Base-by-base conservation (phyloP, 208 protist species). In the Trypanosoma melophagium region DNA sequence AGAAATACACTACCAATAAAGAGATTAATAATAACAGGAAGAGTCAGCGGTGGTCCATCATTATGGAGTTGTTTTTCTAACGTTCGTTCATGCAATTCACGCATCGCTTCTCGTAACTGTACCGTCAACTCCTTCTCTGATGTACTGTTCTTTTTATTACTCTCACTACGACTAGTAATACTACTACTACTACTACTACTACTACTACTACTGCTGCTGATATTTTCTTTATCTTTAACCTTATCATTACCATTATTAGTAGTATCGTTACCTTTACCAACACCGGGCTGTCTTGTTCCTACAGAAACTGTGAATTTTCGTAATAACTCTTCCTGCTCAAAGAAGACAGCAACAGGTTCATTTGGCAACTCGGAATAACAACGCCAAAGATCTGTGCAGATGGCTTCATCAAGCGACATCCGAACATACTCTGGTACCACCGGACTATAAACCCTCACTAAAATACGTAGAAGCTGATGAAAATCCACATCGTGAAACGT, bases 381-480 rank as follows among this genome's bases (percentile, higher is more conserved):
- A 17, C 66, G 64, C 62, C 71, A 77, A 17, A 90, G 40, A 24
- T 86, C 84, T 22, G 25, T 61, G 13, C 59, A 61, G 19, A 84
- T 51, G 19, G 69, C 74, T 45, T 65, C 49, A 0, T 35, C 47
- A 17, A 80, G 70, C 7, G 68, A 56, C 47, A 57, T 59, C 4
- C 71, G 71, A 17, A 79, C 80, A 51, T 74, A 74, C 1, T 49
- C n/a, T 0, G 84, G 84, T 4, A 84, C 53, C 42, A 62, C 53
- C 9, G 57, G 59, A 47, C 81, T 78, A 22, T 80, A 57, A 8
- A 81, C 58, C 19, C 59, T 42, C 22, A 61, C 45, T 1, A 84
- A 40, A 22, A 71, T 50, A 3, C 77, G 54, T 24, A 67, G 25
- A 25, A 69, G 24, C 17, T 66, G 59, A 25, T 57, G 57, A 3